Conservation (phyloP, 345 rosid species). For the Eucalyptus sideroxylon region DNA sequence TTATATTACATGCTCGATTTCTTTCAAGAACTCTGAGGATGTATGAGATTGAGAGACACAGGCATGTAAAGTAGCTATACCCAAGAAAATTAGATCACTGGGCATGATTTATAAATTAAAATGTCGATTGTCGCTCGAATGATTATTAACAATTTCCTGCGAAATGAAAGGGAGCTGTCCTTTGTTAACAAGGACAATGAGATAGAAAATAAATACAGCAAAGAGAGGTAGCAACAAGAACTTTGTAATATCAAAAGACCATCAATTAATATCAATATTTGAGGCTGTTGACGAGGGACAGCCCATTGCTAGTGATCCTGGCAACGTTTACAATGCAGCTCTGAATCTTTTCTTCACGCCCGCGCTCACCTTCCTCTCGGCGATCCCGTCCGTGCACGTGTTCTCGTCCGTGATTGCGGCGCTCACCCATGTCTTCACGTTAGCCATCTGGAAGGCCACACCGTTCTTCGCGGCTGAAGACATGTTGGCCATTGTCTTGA, state of each 20-base stretch:
- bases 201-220: not conserved
- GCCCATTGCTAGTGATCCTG: conserved; percentile 47
- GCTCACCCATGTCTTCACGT: conserved; percentile 52
- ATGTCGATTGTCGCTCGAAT: not conserved
- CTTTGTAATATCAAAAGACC: not conserved
- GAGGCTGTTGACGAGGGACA: conserved; percentile 46
- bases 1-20: not conserved
- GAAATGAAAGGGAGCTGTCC: not conserved
- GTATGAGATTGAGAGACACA: not conserved
- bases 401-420: conserved; percentile 57
- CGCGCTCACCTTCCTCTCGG: conserved; percentile 21
- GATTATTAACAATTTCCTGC: not conserved
- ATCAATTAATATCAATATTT: not conserved
- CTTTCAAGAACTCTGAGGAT: not conserved
- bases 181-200: not conserved
- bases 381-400: conserved; percentile 64
- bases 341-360: conserved; percentile 25
- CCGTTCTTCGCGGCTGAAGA: not conserved
- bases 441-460: conserved; percentile 13
- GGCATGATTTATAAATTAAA: not conserved
- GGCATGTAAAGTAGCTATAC: not conserved
- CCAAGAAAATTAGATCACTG: not conserved
- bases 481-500: conserved; percentile 14
- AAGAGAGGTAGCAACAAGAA: not conserved
- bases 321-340: conserved; percentile 19